Evolutionary conservation across 352 stramenopile species (phyloP), one percentile per base, ranked within the genome.

Genomic region (Phytophthora melonis): DNA sequence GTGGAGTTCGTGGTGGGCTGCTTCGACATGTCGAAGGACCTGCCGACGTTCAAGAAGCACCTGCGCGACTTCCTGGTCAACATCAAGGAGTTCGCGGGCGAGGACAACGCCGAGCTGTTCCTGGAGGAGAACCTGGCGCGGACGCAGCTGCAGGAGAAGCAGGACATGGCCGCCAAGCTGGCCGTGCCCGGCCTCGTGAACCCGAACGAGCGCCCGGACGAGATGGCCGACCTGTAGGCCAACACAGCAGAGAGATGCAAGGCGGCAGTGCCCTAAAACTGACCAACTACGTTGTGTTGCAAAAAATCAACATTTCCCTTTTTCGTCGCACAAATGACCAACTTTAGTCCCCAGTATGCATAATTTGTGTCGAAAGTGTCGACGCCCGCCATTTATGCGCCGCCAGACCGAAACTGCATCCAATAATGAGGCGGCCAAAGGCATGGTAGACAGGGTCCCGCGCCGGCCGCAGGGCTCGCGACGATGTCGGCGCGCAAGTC

Each of bases 61-160:
- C 77, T 99, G 71, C 93, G 98, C 70, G 98, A 99, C 80, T 99
- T 99, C 86, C 90, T 99, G 30, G 98, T 99, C 61, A 97, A 99
- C 70, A 88, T 99, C 61, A 99, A 95, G 77, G 98, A 99, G 79
- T 99, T 99, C 80, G 97, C 89, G 8, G 87, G 89, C 5, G 97
- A 99, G 86, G 97, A 99, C 81, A 99, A 99, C 78, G 93, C 91
- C 43, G 97, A 98, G 54, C 82, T 99, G 59, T 99, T 97, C 80
- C 79, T 96, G 50, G 98, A 99, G 82, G 98, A 99, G 78, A 95
- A 93, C 68, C 81, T 98, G 56, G 88, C 88, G 55, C 88, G 93
- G 58, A 89, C 87, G 39, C 82, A 94, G 66, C 78, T 96, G 78
- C 82, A 98, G 64, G 88, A 98, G 71, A 90, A 97, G 59, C 80